Evolutionary conservation across 306 rosid species (phyloP), one percentile per base, ranked within the genome.

Genomic region (Adenanthera pavonina): DNA sequence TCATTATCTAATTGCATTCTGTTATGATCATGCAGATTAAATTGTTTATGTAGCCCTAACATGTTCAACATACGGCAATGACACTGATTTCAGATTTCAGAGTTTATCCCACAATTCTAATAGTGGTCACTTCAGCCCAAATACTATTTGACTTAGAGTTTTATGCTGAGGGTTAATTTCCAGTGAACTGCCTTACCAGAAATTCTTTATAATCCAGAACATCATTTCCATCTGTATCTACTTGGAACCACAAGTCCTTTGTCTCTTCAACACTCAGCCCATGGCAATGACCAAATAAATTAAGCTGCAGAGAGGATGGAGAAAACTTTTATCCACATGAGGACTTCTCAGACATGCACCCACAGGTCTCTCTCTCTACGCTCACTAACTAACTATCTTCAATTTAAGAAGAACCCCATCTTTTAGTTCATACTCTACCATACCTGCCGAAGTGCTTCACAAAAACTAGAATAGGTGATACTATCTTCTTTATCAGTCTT

Each of bases 391-490:
- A 1, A 17, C 13, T 6, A 48, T 40, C 54, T 71, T 59, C 35
- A 80, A 52, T 61, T 12, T 17, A 2, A 30, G 9, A 68, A 9
- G 14, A 8, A 7, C 35, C 53, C 7, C 44, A 17, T 8, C 38
- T 35, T 77, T 35, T 14, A 41, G 17, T 52, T 33, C 59, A 73
- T 51, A 78, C 71, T 64, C 16, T 30, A 19, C 53, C 79, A n/a
- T 70, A 90, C 97, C 86, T 85, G 94, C 53, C 80, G 82, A 76
- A 92, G 94, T 77, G 94, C 97, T 89, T 88, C 85, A 77, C 93
- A 85, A 81, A 92, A 90, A 80, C 92, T 81, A 30, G 89, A 78
- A 81, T 80, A 89, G 69, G 86, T 90, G 76, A 92, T 85, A 64
- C 75, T 87, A 69, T 92, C 89, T 76, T 86, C 88, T 3, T 69